These are phyloP conservation scores for Leccinum disarticulatum DNA, from an alignment of 768 basidiomycete genomes.

Conservation along the genomic window DNA sequence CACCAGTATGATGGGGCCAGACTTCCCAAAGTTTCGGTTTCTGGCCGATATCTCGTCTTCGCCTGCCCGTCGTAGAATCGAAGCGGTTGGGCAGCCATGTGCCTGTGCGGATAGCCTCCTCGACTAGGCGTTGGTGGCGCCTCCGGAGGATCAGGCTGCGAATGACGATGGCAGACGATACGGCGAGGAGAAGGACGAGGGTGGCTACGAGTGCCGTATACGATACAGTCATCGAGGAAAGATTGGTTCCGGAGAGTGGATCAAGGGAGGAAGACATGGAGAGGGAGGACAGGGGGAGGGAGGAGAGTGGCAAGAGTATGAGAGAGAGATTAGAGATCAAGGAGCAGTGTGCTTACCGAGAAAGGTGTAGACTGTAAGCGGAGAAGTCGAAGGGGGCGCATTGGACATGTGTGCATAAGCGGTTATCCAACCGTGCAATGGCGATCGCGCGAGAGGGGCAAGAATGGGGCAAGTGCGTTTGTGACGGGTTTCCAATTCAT, in stretches of 20 bases:
- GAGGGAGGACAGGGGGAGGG: not conserved
- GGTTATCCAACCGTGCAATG: slow-evolving; percentile 1
- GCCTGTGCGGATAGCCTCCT: slow-evolving; percentile 64
- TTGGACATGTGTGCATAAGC: slow-evolving; percentile 1
- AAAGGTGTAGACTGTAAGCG: slow-evolving; percentile 32
- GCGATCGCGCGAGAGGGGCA: slow-evolving; percentile 4
- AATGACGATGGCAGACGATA: slow-evolving; percentile 66
- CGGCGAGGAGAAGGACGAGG: slow-evolving; percentile 61
- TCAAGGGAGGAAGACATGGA: slow-evolving; percentile 19
- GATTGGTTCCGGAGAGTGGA: slow-evolving; percentile 1
- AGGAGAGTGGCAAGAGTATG: slow-evolving; percentile 2
- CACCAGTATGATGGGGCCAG: slow-evolving; percentile 15
- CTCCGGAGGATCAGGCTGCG: slow-evolving; percentile 65
- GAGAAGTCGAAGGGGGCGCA: not conserved
- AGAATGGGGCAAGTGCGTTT: not conserved
- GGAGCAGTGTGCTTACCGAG: slow-evolving; percentile 24
- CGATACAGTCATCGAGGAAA: slow-evolving; percentile 15
- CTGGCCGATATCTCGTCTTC: slow-evolving; percentile 30
- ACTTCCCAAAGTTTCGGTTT: slow-evolving; percentile 34
- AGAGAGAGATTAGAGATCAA: not conserved
- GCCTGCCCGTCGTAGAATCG: slow-evolving; percentile 14
- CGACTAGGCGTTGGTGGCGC: slow-evolving; percentile 56
- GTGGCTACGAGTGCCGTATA: slow-evolving; percentile 57
- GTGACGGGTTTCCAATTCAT: not conserved
- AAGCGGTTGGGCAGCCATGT: slow-evolving; percentile 48